Conservation (phyloP, 1,139 yeast genomes). For the Yamadazyma friedrichii region DNA sequence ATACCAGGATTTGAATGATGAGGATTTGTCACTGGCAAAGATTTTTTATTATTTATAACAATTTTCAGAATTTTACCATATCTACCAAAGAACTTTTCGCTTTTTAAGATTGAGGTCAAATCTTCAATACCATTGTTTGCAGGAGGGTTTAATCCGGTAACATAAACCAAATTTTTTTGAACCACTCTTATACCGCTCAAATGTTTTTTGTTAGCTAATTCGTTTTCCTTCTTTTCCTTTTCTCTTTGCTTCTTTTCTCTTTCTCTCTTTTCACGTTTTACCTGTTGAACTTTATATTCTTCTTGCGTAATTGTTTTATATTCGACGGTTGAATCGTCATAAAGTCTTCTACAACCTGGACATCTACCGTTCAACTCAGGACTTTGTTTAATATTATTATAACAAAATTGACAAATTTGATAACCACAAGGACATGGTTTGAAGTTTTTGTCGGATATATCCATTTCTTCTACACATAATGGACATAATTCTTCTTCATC, state of each 20-base stretch:
- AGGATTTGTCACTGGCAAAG: slow-evolving; percentile 33
- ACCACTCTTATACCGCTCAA: slow-evolving; percentile 96
- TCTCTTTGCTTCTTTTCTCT: slow-evolving; percentile 86
- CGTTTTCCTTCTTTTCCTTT: slow-evolving; percentile 89
- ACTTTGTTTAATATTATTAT: slow-evolving; percentile 91
- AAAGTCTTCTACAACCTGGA: slow-evolving; percentile 95
- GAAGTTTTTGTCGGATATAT: slow-evolving; percentile 91
- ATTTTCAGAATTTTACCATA: slow-evolving; percentile 94
- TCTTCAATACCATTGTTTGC: slow-evolving; percentile 75
- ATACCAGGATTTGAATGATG: slow-evolving; percentile 65
- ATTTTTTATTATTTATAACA: slow-evolving; percentile 81
- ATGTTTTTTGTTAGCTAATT: slow-evolving; percentile 85
- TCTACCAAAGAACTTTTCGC: slow-evolving; percentile 96
- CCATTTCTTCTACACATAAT: slow-evolving; percentile 96
- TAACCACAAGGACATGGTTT: slow-evolving; percentile 99
- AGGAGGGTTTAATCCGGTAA: slow-evolving; percentile 92
- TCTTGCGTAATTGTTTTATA: slow-evolving; percentile 81
- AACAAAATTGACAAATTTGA: slow-evolving; percentile 97
- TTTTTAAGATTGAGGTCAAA: slow-evolving; percentile 75
- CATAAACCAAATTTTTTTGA: slow-evolving; percentile 95
- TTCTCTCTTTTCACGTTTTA: slow-evolving; percentile 77
- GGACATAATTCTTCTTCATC: slow-evolving; percentile 88
- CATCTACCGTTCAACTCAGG: slow-evolving; percentile 95
- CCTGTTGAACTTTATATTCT: slow-evolving; percentile 77
- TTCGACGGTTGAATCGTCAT: slow-evolving; percentile 91